Conservation (phyloP, 2,329 filamentous ascomycete species). For the Sclerotinia borealis region DNA sequence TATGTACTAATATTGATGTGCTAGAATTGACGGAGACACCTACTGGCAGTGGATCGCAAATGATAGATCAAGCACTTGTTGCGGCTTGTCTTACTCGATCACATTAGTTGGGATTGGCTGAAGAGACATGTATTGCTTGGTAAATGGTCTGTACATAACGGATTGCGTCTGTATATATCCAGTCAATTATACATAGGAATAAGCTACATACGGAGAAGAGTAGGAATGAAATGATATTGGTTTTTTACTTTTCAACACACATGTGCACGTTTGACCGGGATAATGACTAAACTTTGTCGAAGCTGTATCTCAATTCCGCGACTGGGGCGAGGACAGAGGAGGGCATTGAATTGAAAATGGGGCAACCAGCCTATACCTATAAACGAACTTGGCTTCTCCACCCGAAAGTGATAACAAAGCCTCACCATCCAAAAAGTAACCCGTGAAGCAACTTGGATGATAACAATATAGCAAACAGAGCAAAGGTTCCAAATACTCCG, state of each 20-base stretch:
- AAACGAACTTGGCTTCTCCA: background rate
- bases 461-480: background rate
- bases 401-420: background rate
- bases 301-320: background rate
- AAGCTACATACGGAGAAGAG: background rate
- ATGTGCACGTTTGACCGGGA: background rate
- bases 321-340: background rate
- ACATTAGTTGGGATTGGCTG: background rate
- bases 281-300: background rate
- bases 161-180: background rate
- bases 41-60: constrained; percentile 15
- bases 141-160: background rate
- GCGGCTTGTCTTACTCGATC: constrained; percentile 22
- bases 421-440: background rate
- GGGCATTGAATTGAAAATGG: background rate
- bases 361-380: no score
- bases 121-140: background rate
- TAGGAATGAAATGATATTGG: background rate
- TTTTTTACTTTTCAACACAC: background rate
- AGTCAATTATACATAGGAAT: background rate
- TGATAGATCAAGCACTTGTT: constrained; percentile 23
- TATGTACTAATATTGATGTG: background rate
- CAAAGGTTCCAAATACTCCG: background rate
- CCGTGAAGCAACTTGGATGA: background rate
- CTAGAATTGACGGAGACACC: constrained; percentile 25